phyloP scores from a whole-genome alignment of 2,329 filamentous ascomycete species.

The Calonectria hawksworthii region DNA sequence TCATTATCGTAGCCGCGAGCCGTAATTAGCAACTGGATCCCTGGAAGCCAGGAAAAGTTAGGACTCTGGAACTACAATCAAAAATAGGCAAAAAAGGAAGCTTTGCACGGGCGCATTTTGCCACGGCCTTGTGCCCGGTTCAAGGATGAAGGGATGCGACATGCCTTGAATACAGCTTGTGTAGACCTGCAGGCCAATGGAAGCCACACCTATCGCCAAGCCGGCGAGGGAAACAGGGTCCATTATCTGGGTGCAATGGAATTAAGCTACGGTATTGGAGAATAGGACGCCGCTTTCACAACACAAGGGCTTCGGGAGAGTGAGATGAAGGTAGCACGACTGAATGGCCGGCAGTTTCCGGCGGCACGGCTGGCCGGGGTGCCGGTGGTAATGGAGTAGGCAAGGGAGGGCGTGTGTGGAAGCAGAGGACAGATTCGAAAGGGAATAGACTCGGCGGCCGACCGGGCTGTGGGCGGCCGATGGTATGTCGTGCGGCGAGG shows the following conservation, averaged over 20 bases:
- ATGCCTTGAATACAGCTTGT: constrained; percentile 60
- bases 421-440: not conserved
- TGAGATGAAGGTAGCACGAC: not conserved
- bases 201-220: constrained; percentile 60
- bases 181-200: constrained; percentile 61
- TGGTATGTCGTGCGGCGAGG: constrained; percentile 14
- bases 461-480: constrained; percentile 13
- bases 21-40: constrained; percentile 64
- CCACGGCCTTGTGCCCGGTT: not conserved
- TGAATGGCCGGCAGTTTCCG: not conserved
- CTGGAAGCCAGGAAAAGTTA: constrained; percentile 34
- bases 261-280: constrained; percentile 10
- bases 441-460: constrained; percentile 1
- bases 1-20: constrained; percentile 63
- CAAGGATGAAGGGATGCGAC: constrained; percentile 15
- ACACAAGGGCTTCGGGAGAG: not conserved
- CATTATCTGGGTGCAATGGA: constrained; percentile 46
- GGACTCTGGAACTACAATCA: not conserved
- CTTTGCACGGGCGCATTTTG: not conserved
- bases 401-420: not conserved
- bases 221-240: constrained; percentile 60
- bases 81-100: constrained; percentile 2
- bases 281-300: constrained; percentile 4
- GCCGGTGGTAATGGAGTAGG: not conserved
- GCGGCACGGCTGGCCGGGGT: not conserved